Percentiles rank a stretch among this genome's conserved stretches.
Conservation (phyloP, 2,329 filamentous ascomycete genomes). For the Fusarium agapanthi region DNA sequence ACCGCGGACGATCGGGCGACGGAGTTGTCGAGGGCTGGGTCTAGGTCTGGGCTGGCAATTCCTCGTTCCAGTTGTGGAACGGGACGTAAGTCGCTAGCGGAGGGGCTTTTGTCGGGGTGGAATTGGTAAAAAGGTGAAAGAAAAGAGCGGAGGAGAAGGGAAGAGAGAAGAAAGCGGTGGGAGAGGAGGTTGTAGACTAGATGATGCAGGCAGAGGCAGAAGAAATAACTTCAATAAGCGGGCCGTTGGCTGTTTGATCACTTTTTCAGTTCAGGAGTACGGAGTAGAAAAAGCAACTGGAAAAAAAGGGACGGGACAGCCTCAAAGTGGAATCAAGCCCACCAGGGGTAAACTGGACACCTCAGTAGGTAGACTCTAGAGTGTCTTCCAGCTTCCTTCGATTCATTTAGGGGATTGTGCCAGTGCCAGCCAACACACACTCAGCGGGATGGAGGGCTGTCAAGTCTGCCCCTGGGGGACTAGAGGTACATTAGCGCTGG, state of each 20-base stretch:
- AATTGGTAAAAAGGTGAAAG: slow-evolving; percentile 12
- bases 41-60: slow-evolving; percentile 6
- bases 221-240: slow-evolving; percentile 11
- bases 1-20: slow-evolving; percentile 30
- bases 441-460: slow-evolving; percentile 34
- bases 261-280: slow-evolving; percentile 32
- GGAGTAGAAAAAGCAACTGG: slow-evolving; percentile 24
- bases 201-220: background rate
- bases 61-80: slow-evolving; percentile 39
- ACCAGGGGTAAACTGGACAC: slow-evolving; percentile 11
- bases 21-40: slow-evolving; percentile 26
- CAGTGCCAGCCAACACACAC: background rate
- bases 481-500: slow-evolving; percentile 32
- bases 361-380: background rate
- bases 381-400: slow-evolving; percentile 26
- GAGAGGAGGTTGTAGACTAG: background rate
- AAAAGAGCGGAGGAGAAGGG: slow-evolving; percentile 12
- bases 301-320: slow-evolving; percentile 23
- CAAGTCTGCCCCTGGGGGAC: slow-evolving; percentile 32
- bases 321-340: slow-evolving; percentile 28
- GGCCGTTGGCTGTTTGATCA: slow-evolving; percentile 21
- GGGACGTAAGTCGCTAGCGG: slow-evolving; percentile 23
- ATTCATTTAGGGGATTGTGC: slow-evolving; percentile 18
- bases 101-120: slow-evolving; percentile 22
- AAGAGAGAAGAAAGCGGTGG: slow-evolving; percentile 6